phyloP scores from a whole-genome alignment of 208 protist genomes.

The Endotrypanum monterogeii region DNA sequence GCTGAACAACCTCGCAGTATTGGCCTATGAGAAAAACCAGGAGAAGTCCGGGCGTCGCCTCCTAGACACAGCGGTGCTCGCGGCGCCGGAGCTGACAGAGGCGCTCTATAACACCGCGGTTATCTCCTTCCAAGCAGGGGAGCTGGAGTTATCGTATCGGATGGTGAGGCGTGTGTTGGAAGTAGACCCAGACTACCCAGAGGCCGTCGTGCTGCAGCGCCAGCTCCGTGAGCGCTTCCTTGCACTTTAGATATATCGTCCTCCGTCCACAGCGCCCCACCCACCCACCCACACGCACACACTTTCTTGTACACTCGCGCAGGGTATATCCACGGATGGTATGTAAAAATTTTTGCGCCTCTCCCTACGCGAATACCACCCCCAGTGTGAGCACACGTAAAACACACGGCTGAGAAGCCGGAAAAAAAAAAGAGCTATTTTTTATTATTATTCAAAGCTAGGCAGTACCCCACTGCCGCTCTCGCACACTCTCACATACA shows the following conservation, averaged over 20 bases:
- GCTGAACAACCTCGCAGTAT: constrained; percentile 95
- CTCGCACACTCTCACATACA: background rate
- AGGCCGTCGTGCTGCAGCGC: constrained; percentile 64
- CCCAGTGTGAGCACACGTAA: too few species aligned
- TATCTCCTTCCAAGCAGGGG: constrained; percentile 65
- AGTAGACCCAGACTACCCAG: constrained; percentile 81
- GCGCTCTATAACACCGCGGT: constrained; percentile 93
- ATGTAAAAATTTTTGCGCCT: too few species aligned
- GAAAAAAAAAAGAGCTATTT: too few species aligned
- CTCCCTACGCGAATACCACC: too few species aligned
- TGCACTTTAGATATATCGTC: constrained; percentile 32
- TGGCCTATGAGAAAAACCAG: constrained; percentile 35
- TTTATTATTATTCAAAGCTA: too few species aligned
- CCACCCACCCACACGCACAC: background rate
- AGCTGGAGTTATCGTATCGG: constrained; percentile 83
- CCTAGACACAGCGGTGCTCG: constrained; percentile 74
- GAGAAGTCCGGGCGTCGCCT: constrained; percentile 64
- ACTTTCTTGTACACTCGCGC: background rate
- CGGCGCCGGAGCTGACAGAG: constrained; percentile 84
- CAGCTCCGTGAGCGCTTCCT: constrained; percentile 63
- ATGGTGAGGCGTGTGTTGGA: constrained; percentile 69
- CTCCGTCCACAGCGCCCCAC: too few species aligned
- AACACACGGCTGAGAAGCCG: too few species aligned
- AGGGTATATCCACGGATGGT: too few species aligned
- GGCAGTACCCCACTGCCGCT: too few species aligned